Percentiles rank a stretch among this genome's conserved stretches.
phyloP scores from a whole-genome alignment of 192 early-diverging fungal genomes.

The Dissophora ornata region DNA sequence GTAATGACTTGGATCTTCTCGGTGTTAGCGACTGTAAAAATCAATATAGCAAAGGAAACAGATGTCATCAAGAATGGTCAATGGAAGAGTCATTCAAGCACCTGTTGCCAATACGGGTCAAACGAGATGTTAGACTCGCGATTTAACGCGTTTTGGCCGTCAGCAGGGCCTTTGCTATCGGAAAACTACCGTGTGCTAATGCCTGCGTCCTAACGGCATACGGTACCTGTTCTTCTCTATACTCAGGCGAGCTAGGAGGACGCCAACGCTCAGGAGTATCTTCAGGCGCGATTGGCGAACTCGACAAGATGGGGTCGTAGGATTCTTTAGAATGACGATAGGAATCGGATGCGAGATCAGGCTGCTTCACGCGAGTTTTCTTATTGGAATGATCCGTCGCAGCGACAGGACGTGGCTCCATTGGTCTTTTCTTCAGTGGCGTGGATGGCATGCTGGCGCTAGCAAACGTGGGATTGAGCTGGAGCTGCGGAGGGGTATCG shows the following conservation, averaged over 20 bases:
- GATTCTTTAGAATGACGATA: slow-evolving; percentile 11
- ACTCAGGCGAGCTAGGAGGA: slow-evolving; percentile 1
- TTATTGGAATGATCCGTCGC: slow-evolving; percentile 16
- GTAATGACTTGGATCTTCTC: neutral
- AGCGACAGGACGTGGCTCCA: slow-evolving; percentile 1
- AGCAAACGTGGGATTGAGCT: neutral
- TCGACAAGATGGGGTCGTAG: neutral
- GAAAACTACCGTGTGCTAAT: too few species aligned
- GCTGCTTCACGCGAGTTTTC: slow-evolving; percentile 7
- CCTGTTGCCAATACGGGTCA: too few species aligned
- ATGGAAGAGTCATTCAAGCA: too few species aligned
- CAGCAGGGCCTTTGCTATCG: too few species aligned
- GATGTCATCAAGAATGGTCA: too few species aligned
- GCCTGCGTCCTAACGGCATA: too few species aligned
- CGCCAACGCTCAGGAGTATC: slow-evolving; percentile 16
- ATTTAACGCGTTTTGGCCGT: too few species aligned
- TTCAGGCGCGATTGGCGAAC: neutral
- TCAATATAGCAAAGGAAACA: too few species aligned
- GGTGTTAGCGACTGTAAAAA: neutral
- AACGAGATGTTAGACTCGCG: too few species aligned
- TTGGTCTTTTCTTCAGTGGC: neutral
- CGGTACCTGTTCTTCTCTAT: neutral
- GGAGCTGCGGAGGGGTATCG: slow-evolving; percentile 3
- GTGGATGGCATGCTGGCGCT: neutral
- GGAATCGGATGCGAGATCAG: neutral